Conservation (phyloP, 177 flowering plant genomes). For the Telopea speciosissima region DNA sequence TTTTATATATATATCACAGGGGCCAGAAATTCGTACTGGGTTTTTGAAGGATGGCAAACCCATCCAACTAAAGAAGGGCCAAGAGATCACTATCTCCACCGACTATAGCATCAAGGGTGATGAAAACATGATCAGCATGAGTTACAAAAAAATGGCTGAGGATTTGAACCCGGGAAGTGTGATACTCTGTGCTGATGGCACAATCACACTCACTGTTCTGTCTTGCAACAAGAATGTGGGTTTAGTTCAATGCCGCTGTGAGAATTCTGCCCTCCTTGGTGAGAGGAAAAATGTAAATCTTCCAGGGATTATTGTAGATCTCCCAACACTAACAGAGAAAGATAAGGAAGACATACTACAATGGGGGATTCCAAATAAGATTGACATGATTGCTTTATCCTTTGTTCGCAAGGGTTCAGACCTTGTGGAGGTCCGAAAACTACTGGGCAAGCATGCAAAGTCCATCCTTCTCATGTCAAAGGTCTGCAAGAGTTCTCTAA, state of each 20-base stretch:
- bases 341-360: slow-evolving; percentile 69
- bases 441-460: slow-evolving; percentile 44
- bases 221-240: slow-evolving; percentile 58
- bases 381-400: slow-evolving; percentile 75
- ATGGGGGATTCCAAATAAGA: slow-evolving; percentile 64
- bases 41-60: slow-evolving; percentile 83
- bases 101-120: slow-evolving; percentile 81
- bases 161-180: slow-evolving; percentile 66
- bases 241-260: slow-evolving; percentile 72
- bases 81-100: slow-evolving; percentile 74
- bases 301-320: slow-evolving; percentile 79
- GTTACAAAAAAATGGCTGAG: slow-evolving; percentile 74
- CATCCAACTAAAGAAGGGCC: slow-evolving; percentile 62
- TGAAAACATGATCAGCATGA: slow-evolving; percentile 70
- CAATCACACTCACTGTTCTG: slow-evolving; percentile 63
- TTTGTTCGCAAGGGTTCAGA: slow-evolving; percentile 79
- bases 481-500: slow-evolving; percentile 20
- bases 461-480: slow-evolving; percentile 57
- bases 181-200: slow-evolving; percentile 81
- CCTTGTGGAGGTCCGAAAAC: slow-evolving; percentile 44
- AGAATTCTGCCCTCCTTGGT: slow-evolving; percentile 80
- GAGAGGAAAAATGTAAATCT: slow-evolving; percentile 94
- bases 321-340: slow-evolving; percentile 73
- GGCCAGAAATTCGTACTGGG: slow-evolving; percentile 95
- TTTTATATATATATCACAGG: slow-evolving; percentile 28